Base-by-base conservation (phyloP, 352 stramenopile species). In the Nothophytophthora sp. region DNA sequence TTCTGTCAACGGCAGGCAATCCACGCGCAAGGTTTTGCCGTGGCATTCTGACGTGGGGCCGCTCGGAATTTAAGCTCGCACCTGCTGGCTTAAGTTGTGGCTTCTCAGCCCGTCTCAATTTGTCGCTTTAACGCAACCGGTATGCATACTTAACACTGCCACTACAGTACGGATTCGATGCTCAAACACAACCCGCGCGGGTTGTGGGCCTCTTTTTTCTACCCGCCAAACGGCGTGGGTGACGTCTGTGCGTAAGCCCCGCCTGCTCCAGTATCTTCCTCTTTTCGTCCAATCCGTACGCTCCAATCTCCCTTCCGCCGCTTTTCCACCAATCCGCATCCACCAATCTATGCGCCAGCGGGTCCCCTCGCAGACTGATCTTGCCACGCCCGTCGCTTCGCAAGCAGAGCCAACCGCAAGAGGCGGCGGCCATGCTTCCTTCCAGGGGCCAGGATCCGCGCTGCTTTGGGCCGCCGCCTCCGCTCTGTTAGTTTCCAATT, bases 231-330 rank as follows among this genome's bases (percentile, higher is more conserved):
- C 25, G 39, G 16, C 10, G 35, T 32, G 39, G 20, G 55, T 86
- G 79, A 90, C 76, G 66, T 61, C 57, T 65, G 57, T 69, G 76
- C 67, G 79, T 90, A 60, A 55, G 64, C 49, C 10, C 30, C 36
- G n/a, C 33, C 10, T 33, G 25, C 50, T 64, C 37, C 16, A 11
- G 27, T n/a, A n/a, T 15, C 11, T 32, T 36, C 32, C 15, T 11
- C 16, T 55, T 81, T 78, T 75, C 23, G 19, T 8, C 56, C 55
- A 63, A 63, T 63, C 41, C 4, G 18, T 37, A 24, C 29, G 29
- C 29, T 3, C 52, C 59, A 68, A 60, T 63, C 28, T 10, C 12
- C 9, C 16, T 24, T 1, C 0, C 6, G 2, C 8, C 3, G 9
- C 12, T 59, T 56, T 70, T 59, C 13, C 25, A 12, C 61, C 50